Evolutionary conservation across 805 yeast species (phyloP).

Genomic region (Ogataea henricii): DNA sequence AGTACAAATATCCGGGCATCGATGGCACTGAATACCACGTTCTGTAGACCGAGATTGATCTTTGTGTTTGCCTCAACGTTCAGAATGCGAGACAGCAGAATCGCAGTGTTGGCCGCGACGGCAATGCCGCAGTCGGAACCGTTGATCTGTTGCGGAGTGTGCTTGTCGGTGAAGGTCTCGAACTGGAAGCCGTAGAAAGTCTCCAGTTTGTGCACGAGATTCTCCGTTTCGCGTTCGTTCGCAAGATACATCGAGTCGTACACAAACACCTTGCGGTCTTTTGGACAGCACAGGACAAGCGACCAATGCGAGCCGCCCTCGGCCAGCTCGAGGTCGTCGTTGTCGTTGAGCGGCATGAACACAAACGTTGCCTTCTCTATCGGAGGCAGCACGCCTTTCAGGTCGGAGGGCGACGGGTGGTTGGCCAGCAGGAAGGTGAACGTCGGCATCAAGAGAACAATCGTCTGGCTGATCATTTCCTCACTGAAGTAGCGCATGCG

Average conservation of each 20-base stretch:
- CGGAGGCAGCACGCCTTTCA: conserved; percentile 48
- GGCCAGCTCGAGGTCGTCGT: conserved; percentile 55
- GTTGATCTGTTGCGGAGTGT: conserved; percentile 61
- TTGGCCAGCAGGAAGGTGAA: conserved; percentile 63
- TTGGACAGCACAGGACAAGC: conserved; percentile 51
- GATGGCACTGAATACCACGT: conserved; percentile 48
- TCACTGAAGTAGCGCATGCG: conserved; percentile 28
- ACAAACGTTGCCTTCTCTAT: conserved; percentile 48
- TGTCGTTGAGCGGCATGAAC: conserved; percentile 70
- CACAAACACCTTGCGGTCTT: conserved; percentile 49
- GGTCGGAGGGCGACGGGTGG: conserved; percentile 43
- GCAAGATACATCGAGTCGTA: conserved; percentile 61
- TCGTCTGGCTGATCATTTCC: conserved; percentile 34
- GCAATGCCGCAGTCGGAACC: conserved; percentile 68
- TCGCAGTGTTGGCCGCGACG: conserved; percentile 39
- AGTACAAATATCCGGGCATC: conserved; percentile 48
- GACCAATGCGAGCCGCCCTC: conserved; percentile 84
- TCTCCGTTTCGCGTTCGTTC: conserved; percentile 40
- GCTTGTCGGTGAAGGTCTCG: conserved; percentile 22
- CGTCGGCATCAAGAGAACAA: conserved; percentile 56
- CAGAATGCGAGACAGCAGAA: conserved; percentile 37
- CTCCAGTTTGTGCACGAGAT: conserved; percentile 36
- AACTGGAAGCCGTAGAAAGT: conserved; percentile 27
- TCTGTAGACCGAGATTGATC: conserved; percentile 42
- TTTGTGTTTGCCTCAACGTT: conserved; percentile 30